These are phyloP conservation scores for Dictyostelium purpureum DNA, from an alignment of 78 protist species.

Conservation along the genomic window DNA sequence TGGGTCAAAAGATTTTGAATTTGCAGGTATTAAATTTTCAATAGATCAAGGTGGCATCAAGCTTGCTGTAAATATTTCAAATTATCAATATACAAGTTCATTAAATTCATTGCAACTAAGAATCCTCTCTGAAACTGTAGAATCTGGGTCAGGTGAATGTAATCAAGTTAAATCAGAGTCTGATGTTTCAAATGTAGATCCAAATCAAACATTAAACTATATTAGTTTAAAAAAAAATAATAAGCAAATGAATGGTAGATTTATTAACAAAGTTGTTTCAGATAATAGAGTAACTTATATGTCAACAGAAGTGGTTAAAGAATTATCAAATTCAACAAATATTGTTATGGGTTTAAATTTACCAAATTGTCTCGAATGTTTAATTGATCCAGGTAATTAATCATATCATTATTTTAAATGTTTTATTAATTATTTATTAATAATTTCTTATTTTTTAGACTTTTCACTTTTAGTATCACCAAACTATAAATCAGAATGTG, in stretches of 20 bases:
- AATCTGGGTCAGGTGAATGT: neutral
- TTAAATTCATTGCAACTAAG: neutral
- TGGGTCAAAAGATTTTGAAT: neutral
- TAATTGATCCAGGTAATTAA: neutral
- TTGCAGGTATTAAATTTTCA: neutral
- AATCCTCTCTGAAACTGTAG: neutral
- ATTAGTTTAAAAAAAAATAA: neutral
- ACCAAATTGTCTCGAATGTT: neutral
- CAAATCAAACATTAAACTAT: neutral
- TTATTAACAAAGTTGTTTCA: neutral
- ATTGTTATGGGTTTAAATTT: neutral
- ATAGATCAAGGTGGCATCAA: neutral
- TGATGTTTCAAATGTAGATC: neutral
- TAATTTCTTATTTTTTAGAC: too few relatives aligned
- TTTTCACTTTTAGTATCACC: neutral
- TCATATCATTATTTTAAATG: too few relatives aligned
- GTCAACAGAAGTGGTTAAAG: neutral
- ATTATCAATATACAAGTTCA: neutral
- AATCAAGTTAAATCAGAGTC: neutral
- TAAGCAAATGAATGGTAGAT: neutral
- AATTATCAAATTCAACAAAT: neutral
- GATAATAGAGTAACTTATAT: neutral
- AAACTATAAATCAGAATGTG: neutral
- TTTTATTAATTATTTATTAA: too few relatives aligned
- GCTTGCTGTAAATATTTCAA: neutral